Conservation (phyloP, 2,329 filamentous ascomycete genomes). For the Microsporum audouinii region DNA sequence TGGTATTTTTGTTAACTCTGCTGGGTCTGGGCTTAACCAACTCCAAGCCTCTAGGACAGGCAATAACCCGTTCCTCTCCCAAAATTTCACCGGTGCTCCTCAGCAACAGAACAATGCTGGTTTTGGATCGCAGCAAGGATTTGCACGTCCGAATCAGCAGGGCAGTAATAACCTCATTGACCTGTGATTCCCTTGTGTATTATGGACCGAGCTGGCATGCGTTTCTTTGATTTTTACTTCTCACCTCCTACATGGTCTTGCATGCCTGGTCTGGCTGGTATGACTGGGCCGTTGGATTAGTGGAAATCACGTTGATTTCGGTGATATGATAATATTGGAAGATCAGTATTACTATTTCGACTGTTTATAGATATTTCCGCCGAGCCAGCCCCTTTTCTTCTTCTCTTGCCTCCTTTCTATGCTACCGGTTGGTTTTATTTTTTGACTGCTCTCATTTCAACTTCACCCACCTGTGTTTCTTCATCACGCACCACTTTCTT, state of each 20-base stretch:
- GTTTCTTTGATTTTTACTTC: not conserved
- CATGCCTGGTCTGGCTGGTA: not conserved
- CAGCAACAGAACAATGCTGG: conserved; percentile 43
- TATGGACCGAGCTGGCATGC: not conserved
- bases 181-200: conserved; percentile 30
- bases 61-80: conserved; percentile 80
- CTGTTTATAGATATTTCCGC: not conserved
- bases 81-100: conserved; percentile 63
- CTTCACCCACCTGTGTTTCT: not conserved
- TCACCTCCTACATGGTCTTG: not conserved
- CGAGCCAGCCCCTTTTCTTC: not conserved
- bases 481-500: not conserved
- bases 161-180: conserved; percentile 51
- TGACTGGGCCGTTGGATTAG: not conserved
- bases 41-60: conserved; percentile 59
- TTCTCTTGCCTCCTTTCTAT: not conserved
- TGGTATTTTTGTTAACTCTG: conserved; percentile 91
- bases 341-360: not conserved
- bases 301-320: not conserved
- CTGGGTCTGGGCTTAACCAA: conserved; percentile 64
- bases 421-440: not conserved
- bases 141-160: conserved; percentile 35
- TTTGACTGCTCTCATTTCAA: not conserved
- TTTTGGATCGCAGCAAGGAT: conserved; percentile 41
- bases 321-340: not conserved